A percentile compares a stretch with the other conserved stretches of the same genome.
These are phyloP conservation scores for Syzygium malaccense DNA, from an alignment of 441 rosid genomes.

Conservation along the genomic window DNA sequence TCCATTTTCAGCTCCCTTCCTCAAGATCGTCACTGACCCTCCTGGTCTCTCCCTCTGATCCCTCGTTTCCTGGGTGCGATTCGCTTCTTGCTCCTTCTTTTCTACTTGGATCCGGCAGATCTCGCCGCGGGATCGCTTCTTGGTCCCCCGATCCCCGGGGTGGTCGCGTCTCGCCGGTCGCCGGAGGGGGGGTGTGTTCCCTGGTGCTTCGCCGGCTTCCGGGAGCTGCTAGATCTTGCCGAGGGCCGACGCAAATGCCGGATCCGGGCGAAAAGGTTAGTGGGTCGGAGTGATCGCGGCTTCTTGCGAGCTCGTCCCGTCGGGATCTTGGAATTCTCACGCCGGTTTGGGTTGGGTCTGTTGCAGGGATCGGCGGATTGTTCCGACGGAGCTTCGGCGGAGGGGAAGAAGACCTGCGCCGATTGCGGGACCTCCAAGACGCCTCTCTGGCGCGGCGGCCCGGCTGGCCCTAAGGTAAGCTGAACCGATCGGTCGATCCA, in stretches of 20 bases:
- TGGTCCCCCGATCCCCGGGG: background rate
- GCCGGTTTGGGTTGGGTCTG: background rate
- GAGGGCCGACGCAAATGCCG: background rate
- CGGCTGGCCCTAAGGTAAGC: slow-evolving; percentile 16
- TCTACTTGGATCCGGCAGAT: background rate
- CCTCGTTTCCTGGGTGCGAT: background rate
- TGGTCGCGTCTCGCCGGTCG: background rate
- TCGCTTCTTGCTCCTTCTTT: background rate
- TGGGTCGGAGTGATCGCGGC: background rate
- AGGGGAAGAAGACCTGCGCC: slow-evolving; percentile 15
- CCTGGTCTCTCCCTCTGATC: background rate
- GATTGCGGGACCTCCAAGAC: slow-evolving; percentile 17
- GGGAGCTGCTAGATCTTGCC: background rate
- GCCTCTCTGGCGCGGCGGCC: slow-evolving; percentile 16
- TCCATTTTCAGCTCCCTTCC: background rate
- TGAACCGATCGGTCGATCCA: background rate
- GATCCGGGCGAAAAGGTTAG: slow-evolving; percentile 8
- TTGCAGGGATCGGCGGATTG: slow-evolving; percentile 6
- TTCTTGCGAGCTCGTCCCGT: background rate
- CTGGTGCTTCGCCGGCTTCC: background rate
- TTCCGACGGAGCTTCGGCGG: background rate
- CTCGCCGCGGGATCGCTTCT: background rate
- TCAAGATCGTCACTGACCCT: background rate
- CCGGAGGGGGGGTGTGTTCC: background rate
- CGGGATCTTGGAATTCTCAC: background rate